Evolutionary conservation across 331 rosid genomes (phyloP).

Genomic region (Acacia pycnantha): DNA sequence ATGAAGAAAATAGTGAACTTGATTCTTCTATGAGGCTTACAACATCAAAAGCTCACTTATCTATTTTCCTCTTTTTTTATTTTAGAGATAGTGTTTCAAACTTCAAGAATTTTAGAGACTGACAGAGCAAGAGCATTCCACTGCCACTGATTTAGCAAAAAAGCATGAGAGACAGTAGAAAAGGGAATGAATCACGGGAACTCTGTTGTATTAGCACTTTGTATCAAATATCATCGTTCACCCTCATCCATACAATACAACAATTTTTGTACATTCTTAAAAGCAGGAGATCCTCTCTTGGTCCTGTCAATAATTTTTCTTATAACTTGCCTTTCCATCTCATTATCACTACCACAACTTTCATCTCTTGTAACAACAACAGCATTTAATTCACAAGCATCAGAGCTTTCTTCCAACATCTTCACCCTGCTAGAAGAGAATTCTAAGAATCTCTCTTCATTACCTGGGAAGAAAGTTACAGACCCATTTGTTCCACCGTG

Average conservation of each 20-base stretch:
- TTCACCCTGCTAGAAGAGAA: constrained; percentile 13
- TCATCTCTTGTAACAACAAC: constrained; percentile 40
- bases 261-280: constrained; percentile 67
- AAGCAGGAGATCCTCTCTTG: constrained; percentile 76
- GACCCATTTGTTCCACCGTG: constrained; percentile 25
- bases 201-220: neutral
- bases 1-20: neutral
- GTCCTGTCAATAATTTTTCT: constrained; percentile 81
- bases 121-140: neutral
- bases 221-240: constrained; percentile 32
- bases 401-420: constrained; percentile 33
- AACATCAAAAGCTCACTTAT: neutral
- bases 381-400: constrained; percentile 27
- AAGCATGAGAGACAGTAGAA: neutral
- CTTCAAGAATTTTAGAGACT: neutral
- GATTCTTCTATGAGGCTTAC: neutral
- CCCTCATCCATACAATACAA: constrained; percentile 54
- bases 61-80: neutral
- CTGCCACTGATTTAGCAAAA: neutral
- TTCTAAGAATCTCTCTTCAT: constrained; percentile 25
- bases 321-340: constrained; percentile 68
- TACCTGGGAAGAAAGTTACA: neutral
- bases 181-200: neutral
- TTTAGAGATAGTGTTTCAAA: neutral
- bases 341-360: constrained; percentile 53